Evolutionary conservation across 495 filamentous ascomycete species (phyloP), one percentile per base, ranked within the genome.

Genomic region (Jackrogersella minutella): DNA sequence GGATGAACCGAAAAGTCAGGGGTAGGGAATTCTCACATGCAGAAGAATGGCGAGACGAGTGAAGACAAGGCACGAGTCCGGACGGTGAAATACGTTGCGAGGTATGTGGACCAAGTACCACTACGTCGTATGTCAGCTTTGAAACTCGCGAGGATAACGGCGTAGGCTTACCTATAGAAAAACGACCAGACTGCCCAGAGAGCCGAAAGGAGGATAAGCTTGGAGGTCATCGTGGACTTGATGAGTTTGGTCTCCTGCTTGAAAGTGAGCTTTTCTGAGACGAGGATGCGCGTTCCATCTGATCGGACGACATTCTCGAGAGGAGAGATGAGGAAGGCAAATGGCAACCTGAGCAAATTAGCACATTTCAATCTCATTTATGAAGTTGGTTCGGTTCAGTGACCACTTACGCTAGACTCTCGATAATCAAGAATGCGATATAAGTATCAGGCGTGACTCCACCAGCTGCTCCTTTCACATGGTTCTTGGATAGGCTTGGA

Each of bases 11-110:
- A 17, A n/a, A 0, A 8, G 9, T 22, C 31, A 19, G 44, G 13
- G 33, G 10, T 10, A 28, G 16, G 21, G 13, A 11, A 2, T 22
- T 36, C 66, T 51, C 40, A 69, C 66, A 69, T 69, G 66, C 66
- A 69, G 41, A 69, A 61, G 36, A 64, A 65, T 9, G 66, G 66
- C 8, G 66, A 64, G 34, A 69, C 37, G 53, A 69, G 66, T 14
- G 66, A 69, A 14, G 66, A 69, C 22, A 84, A 67, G 11, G 80
- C 76, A 17, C 81, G 71, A 21, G 77, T 71, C 7, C 79, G 77
- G 11, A 82, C 80, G n/a, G 79, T 78, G 67, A 84, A 83, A 51
- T 84, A 83, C 36, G 76, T 79, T 14, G 76, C 80, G 28, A 83
- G 68, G 59, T 83, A 84, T 33, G 80, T 83, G 5, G 75, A 76